Evolutionary conservation across 306 rosid species (phyloP).

Genomic region (Cicer pinnatifidum): DNA sequence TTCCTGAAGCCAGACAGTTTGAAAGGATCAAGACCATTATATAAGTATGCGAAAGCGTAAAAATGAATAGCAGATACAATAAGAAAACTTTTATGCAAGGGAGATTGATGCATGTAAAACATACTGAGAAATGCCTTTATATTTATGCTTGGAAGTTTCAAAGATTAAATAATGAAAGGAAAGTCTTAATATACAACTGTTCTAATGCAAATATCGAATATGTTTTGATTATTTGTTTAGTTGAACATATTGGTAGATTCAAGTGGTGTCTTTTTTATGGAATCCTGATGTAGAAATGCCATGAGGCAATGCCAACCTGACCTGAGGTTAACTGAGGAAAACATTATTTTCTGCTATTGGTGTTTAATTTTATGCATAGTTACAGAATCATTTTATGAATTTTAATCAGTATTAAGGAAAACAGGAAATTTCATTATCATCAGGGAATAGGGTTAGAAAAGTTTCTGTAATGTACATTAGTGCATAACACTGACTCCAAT

Average conservation of each 20-base stretch:
- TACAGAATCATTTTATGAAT: background rate
- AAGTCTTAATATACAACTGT: slow-evolving; percentile 18
- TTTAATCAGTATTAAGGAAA: slow-evolving; percentile 17
- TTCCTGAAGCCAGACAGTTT: slow-evolving; percentile 61
- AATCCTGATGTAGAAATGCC: background rate
- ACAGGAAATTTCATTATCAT: background rate
- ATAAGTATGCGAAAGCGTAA: background rate
- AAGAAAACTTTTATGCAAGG: slow-evolving; percentile 10
- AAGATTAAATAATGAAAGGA: slow-evolving; percentile 12
- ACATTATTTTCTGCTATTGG: background rate
- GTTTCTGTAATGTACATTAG: slow-evolving; percentile 16
- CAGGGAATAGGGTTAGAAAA: background rate
- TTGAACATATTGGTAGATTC: background rate
- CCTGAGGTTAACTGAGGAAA: background rate
- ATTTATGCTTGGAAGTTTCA: slow-evolving; percentile 7
- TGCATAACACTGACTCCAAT: slow-evolving; percentile 23
- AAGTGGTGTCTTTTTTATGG: background rate
- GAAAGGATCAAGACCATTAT: slow-evolving; percentile 30
- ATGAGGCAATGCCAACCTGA: background rate
- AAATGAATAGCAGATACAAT: slow-evolving; percentile 2
- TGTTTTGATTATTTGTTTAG: slow-evolving; percentile 1
- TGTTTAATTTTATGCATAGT: slow-evolving; percentile 3
- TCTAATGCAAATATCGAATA: background rate
- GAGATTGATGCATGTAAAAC: slow-evolving; percentile 1
- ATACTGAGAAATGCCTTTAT: background rate